Conservation (phyloP, 768 basidiomycete genomes). For the Agaricus bisporus region DNA sequence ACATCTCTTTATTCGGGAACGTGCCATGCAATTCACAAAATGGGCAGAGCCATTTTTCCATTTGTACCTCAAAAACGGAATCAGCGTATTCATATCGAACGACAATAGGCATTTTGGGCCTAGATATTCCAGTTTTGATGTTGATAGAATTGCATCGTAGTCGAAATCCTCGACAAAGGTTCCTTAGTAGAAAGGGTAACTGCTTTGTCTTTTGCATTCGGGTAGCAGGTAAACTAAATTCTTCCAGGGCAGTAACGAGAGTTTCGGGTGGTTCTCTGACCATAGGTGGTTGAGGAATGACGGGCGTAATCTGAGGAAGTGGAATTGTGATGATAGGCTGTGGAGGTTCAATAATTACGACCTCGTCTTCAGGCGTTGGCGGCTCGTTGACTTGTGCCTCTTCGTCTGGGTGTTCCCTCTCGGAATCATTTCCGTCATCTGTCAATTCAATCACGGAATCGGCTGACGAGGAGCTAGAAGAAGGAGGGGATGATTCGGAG, state of each 20-base stretch:
- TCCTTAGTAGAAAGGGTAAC: conserved; percentile 12
- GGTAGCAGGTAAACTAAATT: not conserved
- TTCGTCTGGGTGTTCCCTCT: not conserved
- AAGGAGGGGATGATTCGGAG: not conserved
- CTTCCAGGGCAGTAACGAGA: conserved; percentile 6
- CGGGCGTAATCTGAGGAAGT: conserved; percentile 13
- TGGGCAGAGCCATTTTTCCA: conserved; percentile 12
- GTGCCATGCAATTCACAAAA: conserved; percentile 12
- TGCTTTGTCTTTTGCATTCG: conserved; percentile 9
- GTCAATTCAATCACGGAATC: not conserved
- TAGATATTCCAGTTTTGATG: conserved; percentile 1
- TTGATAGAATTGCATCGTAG: conserved; percentile 11
- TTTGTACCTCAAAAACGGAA: not conserved
- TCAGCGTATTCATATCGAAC: conserved; percentile 8
- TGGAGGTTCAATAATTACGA: conserved; percentile 12
- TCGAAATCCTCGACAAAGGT: conserved; percentile 13
- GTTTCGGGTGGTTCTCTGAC: not conserved
- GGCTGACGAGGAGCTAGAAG: conserved; percentile 1
- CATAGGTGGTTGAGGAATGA: not conserved
- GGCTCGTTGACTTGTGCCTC: not conserved
- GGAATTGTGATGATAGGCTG: conserved; percentile 13
- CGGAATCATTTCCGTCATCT: conserved; percentile 1
- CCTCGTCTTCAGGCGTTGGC: conserved; percentile 9
- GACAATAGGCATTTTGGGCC: not conserved
- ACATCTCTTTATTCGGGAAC: conserved; percentile 9